Evolutionary conservation across 2,329 filamentous ascomycete species (phyloP).

Genomic region (Colletotrichum karsti): DNA sequence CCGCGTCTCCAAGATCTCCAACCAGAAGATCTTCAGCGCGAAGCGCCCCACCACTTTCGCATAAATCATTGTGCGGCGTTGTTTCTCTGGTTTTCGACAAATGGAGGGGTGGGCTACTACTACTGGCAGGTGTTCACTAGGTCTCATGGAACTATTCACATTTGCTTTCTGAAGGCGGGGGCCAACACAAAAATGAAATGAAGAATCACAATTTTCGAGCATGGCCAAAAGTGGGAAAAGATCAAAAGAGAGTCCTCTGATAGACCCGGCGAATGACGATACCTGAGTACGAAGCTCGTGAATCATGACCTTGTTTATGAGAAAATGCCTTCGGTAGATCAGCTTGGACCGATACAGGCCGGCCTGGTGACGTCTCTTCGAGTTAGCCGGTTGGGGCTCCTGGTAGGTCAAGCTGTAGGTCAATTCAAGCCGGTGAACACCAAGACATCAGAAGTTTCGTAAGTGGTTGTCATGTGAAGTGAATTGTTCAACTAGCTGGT

Average conservation of each 20-base stretch:
- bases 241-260: constrained; percentile 6
- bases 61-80: constrained; percentile 67
- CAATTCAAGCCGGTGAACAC: too few relatives aligned
- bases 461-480: too few relatives aligned
- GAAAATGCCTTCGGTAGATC: constrained; percentile 1
- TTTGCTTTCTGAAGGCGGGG: constrained; percentile 59
- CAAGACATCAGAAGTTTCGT: too few relatives aligned
- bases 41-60: constrained; percentile 97
- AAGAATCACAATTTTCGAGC: constrained; percentile 45
- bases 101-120: constrained; percentile 50
- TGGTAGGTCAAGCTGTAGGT: neutral
- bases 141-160: constrained; percentile 68
- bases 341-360: constrained; percentile 1
- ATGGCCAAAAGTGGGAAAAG: constrained; percentile 12
- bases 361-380: neutral
- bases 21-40: constrained; percentile 92
- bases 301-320: constrained; percentile 26
- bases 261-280: constrained; percentile 18
- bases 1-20: constrained; percentile 83
- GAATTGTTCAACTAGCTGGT: too few relatives aligned
- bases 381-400: neutral
- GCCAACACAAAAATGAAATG: constrained; percentile 40
- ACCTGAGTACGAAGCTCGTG: constrained; percentile 28
- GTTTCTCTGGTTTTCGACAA: constrained; percentile 56
- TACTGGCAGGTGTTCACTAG: constrained; percentile 65